Evolutionary conservation across 2,329 filamentous ascomycete genomes (phyloP).

Genomic region (Malbranchea cinnamomea): DNA sequence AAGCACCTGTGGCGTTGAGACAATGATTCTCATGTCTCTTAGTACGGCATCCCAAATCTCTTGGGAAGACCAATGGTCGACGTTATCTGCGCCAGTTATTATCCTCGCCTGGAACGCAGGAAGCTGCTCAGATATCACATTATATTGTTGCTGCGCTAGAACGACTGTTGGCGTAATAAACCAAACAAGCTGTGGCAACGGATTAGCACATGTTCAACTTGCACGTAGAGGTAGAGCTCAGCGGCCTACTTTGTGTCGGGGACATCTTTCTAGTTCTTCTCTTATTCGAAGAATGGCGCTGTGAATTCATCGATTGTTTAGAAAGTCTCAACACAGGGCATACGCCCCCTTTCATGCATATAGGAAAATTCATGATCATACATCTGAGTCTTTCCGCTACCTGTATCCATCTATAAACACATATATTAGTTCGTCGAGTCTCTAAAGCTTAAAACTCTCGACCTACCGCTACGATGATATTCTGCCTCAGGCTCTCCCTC

Average conservation of each 20-base stretch:
- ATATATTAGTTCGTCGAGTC: neutral
- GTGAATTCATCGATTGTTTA: slow-evolving; percentile 1
- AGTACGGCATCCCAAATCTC: slow-evolving; percentile 53
- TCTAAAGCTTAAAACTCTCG: neutral
- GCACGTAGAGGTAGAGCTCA: slow-evolving; percentile 6
- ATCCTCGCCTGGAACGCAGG: slow-evolving; percentile 42
- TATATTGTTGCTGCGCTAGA: slow-evolving; percentile 51
- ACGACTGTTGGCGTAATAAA: slow-evolving; percentile 57
- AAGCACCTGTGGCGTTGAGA: slow-evolving; percentile 64
- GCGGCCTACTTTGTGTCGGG: slow-evolving; percentile 38
- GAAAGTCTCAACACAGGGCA: slow-evolving; percentile 1
- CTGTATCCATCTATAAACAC: slow-evolving; percentile 58
- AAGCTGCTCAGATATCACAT: slow-evolving; percentile 45
- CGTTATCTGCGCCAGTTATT: slow-evolving; percentile 51
- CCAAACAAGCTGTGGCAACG: slow-evolving; percentile 40
- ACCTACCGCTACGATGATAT: slow-evolving; percentile 55
- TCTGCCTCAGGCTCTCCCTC: slow-evolving; percentile 49
- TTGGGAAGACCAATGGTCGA: slow-evolving; percentile 58
- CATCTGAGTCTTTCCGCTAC: slow-evolving; percentile 66
- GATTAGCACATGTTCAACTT: neutral
- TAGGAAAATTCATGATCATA: slow-evolving; percentile 26
- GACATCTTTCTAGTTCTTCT: slow-evolving; percentile 43
- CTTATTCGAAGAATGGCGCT: slow-evolving; percentile 55
- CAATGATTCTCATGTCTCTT: slow-evolving; percentile 50
- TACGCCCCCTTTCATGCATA: neutral